These are phyloP conservation scores for Raphanus hybrid DNA, from an alignment of 441 rosid species.

Conservation along the genomic window DNA sequence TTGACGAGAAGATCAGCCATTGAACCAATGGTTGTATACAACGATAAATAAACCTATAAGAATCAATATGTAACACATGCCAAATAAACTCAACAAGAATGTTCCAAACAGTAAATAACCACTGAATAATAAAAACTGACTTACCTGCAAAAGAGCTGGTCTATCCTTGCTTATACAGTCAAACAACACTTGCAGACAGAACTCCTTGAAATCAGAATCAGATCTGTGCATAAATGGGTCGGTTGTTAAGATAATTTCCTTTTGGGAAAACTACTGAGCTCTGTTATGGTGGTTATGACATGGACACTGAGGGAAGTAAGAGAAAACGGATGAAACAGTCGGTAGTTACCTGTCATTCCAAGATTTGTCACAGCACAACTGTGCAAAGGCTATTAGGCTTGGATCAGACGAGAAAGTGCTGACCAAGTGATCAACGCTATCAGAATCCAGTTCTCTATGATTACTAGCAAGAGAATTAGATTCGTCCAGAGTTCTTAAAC, in stretches of 20 bases:
- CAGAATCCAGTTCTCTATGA: constrained; percentile 56
- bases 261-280: constrained; percentile 9
- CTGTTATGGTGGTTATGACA: not conserved
- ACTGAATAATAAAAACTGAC: not conserved
- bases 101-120: constrained; percentile 2
- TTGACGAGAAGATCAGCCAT: constrained; percentile 70
- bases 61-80: constrained; percentile 5
- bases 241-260: constrained; percentile 8
- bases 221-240: constrained; percentile 58
- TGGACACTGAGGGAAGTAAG: constrained; percentile 6
- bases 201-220: constrained; percentile 87
- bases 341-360: constrained; percentile 75
- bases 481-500: constrained; percentile 53
- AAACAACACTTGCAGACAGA: constrained; percentile 92
- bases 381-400: constrained; percentile 95
- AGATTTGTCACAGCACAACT: constrained; percentile 85
- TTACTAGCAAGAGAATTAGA: constrained; percentile 44
- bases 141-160: constrained; percentile 93
- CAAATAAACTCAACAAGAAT: constrained; percentile 20
- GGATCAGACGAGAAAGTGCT: constrained; percentile 97
- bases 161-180: constrained; percentile 98
- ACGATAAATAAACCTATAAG: constrained; percentile 82
- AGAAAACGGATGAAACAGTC: constrained; percentile 1
- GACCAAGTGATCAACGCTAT: constrained; percentile 89
- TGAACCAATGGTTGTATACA: constrained; percentile 73